Conservation (phyloP, 306 rosid genomes). For the Cyclanthera cordifolia region DNA sequence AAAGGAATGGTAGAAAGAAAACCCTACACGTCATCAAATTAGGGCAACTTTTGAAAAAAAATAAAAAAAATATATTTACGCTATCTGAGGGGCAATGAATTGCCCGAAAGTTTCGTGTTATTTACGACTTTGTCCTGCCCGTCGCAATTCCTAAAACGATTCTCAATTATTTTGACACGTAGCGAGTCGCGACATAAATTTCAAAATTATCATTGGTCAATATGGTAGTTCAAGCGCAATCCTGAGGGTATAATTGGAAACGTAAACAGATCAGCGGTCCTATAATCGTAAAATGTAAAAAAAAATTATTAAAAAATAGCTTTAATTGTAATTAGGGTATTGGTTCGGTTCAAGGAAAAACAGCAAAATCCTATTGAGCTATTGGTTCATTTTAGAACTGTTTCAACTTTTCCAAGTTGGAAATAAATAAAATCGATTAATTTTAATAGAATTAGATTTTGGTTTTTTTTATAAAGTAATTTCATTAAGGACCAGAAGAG, state of each 20-base stretch:
- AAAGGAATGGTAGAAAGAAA: conserved; percentile 11
- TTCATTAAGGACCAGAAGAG: too few species aligned
- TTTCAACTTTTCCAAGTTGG: too few species aligned
- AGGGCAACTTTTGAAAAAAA: conserved; percentile 13
- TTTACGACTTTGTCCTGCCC: not conserved
- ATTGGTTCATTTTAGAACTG: too few species aligned
- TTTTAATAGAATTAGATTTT: too few species aligned
- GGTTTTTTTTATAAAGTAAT: too few species aligned
- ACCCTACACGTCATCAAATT: conserved; percentile 15
- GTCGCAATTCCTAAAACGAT: not conserved
- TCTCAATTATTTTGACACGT: not conserved
- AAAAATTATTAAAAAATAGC: too few species aligned
- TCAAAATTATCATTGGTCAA: not conserved
- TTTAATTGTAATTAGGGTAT: not conserved
- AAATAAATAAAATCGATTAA: too few species aligned
- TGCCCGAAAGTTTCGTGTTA: not conserved
- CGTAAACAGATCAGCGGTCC: not conserved
- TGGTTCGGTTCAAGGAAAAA: too few species aligned
- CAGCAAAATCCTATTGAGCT: too few species aligned
- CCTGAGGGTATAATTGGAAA: not conserved
- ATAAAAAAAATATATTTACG: not conserved
- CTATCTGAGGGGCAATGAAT: not conserved
- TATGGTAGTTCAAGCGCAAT: not conserved
- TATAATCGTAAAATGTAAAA: not conserved
- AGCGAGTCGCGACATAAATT: not conserved